Base-by-base conservation (phyloP, 108 stramenopile genomes). In the Discostella pseudostelligera region DNA sequence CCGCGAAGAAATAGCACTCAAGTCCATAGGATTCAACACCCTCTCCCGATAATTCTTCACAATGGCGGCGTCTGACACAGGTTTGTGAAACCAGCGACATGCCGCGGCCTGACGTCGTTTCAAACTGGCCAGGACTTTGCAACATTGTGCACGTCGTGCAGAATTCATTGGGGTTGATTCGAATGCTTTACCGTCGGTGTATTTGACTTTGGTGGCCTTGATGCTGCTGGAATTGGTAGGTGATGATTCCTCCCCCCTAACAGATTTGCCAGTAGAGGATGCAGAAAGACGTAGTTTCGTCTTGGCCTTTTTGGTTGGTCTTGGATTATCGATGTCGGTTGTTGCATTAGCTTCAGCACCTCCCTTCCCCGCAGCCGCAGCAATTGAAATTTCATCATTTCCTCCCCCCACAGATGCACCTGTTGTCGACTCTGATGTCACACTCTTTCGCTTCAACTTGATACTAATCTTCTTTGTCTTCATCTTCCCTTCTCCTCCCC, bases 21-120 rank as follows among this genome's bases (percentile, higher is more conserved):
- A 51, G 65, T 90, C 89, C 80, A 88, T 87, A 10, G 92, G 92
- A 69, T 81, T 48, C 40, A 59, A 42, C 64, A 93, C 89, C 62
- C 89, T 93, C 32, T 81, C 82, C 56, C 65, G 78, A 61, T 93
- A 93, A 60, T 90, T 87, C 37, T 84, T 81, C 9, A 93, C 71
- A 29, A 93, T 70, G 20, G 62, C 74, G 35, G 85, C 77, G 69
- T 93, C 92, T 21, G 69, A 68, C 14, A 93, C 83, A 11, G 89
- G 92, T 26, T 89, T 78, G 22, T 84, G 45, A 62, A 93, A 93
- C 78, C 72, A 85, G 8, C 46, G 65, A 25, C 81, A 73, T 39
- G 79, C 75, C 22, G 72, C 44, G 8, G 59, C 29, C 39, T 89
- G 73, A 28, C 89, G 78, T 50, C 85, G 75, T 56, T 84, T 82